These are phyloP conservation scores for Aureobasidium sp. DNA, from an alignment of 2,329 filamentous ascomycete species.

Conservation along the genomic window DNA sequence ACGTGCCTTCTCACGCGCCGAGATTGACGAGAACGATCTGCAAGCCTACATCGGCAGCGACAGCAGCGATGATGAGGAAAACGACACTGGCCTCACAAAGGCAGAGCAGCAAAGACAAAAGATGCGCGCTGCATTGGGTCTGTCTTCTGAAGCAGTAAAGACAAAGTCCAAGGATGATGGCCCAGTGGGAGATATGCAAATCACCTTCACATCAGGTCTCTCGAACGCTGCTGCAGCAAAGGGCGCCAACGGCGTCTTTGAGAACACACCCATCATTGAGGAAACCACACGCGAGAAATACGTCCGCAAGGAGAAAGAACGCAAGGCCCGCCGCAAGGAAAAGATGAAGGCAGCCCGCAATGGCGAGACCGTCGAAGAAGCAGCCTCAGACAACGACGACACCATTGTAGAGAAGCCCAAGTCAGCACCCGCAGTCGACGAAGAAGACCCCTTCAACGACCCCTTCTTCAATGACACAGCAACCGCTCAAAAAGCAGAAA, in stretches of 20 bases:
- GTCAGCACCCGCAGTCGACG: conserved; percentile 21
- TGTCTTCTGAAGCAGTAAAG: conserved; percentile 41
- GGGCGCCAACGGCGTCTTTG: conserved; percentile 45
- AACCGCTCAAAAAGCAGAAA: conserved; percentile 25
- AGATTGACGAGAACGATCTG: conserved; percentile 87
- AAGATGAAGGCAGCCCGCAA: conserved; percentile 57
- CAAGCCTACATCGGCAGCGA: conserved; percentile 88
- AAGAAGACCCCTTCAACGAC: conserved; percentile 73
- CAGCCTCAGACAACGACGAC: conserved; percentile 27
- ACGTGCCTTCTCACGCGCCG: conserved; percentile 71
- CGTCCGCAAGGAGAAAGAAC: conserved; percentile 81
- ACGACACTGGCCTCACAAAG: conserved; percentile 23
- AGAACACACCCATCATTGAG: conserved; percentile 55
- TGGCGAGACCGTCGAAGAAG: conserved; percentile 26
- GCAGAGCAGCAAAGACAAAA: conserved; percentile 61
- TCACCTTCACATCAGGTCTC: conserved; percentile 52
- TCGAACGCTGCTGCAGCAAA: conserved; percentile 21
- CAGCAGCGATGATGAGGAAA: conserved; percentile 55
- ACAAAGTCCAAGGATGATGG: conserved; percentile 48
- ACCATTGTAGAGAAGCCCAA: conserved; percentile 18
- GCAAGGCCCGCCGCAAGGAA: conserved; percentile 75
- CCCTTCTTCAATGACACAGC: conserved; percentile 69
- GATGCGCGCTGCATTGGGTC: conserved; percentile 74
- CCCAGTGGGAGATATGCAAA: conserved; percentile 86
- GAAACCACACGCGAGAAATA: conserved; percentile 93